A percentile compares a stretch with the other conserved stretches of the same genome.
These are phyloP conservation scores for Aspergillus avenaceus DNA, from an alignment of 495 filamentous ascomycete species.

Conservation along the genomic window DNA sequence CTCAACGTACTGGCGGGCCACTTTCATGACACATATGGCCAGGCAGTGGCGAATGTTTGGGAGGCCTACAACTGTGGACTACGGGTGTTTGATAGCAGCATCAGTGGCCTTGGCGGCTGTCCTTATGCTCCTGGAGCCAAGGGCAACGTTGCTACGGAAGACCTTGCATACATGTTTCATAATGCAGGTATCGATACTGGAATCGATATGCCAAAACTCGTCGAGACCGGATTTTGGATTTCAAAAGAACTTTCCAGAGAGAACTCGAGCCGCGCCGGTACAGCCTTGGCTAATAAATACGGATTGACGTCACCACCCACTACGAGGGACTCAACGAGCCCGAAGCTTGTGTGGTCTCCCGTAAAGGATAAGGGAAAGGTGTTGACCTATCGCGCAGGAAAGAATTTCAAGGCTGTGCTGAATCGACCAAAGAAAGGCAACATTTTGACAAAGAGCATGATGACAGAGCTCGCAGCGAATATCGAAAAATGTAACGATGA, in stretches of 20 bases:
- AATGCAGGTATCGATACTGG: slow-evolving; percentile 35
- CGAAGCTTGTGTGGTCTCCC: slow-evolving; percentile 6
- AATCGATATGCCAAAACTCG: slow-evolving; percentile 29
- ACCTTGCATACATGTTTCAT: slow-evolving; percentile 39
- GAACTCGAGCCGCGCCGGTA: slow-evolving; percentile 30
- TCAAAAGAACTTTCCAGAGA: slow-evolving; percentile 21
- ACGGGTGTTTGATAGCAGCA: slow-evolving; percentile 40
- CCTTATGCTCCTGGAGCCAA: slow-evolving; percentile 45
- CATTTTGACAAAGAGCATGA: slow-evolving; percentile 27
- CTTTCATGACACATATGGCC: slow-evolving; percentile 46
- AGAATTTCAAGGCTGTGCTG: slow-evolving; percentile 27
- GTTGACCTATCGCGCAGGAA: slow-evolving; percentile 18
- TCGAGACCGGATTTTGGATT: slow-evolving; percentile 36
- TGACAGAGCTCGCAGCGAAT: slow-evolving; percentile 16
- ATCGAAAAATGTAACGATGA: slow-evolving; percentile 19
- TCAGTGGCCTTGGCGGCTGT: slow-evolving; percentile 43
- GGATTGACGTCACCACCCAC: not conserved
- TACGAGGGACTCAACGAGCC: not conserved
- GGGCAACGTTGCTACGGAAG: slow-evolving; percentile 42
- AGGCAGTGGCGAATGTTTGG: slow-evolving; percentile 39
- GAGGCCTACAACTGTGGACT: slow-evolving; percentile 37
- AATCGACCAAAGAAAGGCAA: slow-evolving; percentile 34
- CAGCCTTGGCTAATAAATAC: slow-evolving; percentile 19
- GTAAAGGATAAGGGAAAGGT: slow-evolving; percentile 10
- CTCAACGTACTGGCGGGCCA: slow-evolving; percentile 33